phyloP scores from a whole-genome alignment of 2,329 filamentous ascomycete species.

The Colletotrichum aenigma region DNA sequence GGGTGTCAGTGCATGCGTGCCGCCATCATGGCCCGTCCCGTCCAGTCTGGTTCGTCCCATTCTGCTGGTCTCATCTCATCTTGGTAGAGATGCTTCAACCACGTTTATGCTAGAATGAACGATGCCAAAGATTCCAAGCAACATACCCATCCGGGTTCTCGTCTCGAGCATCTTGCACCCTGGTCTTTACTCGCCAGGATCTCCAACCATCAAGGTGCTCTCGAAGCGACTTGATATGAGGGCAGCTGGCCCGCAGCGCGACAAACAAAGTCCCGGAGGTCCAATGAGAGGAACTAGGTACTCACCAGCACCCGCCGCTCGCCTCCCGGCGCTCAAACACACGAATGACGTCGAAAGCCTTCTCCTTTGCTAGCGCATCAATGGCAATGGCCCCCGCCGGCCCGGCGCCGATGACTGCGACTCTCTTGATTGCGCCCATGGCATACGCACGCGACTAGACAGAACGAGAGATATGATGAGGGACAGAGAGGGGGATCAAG shows the following conservation, averaged over 20 bases:
- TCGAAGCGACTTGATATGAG: neutral
- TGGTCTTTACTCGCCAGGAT: neutral
- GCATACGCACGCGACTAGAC: neutral
- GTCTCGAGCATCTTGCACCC: neutral
- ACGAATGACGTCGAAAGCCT: slow-evolving; percentile 60
- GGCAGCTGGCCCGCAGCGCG: neutral
- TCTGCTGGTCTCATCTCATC: neutral
- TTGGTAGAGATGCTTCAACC: neutral
- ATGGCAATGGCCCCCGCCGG: slow-evolving; percentile 65
- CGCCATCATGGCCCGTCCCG: neutral
- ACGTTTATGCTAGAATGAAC: neutral
- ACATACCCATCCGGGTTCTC: neutral
- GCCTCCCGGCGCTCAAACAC: slow-evolving; percentile 67
- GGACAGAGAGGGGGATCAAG: neutral
- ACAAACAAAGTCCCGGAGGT: neutral
- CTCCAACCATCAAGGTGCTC: neutral
- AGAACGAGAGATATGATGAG: neutral
- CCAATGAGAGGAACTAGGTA: neutral
- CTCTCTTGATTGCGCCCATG: slow-evolving; percentile 32
- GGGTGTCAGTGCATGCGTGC: neutral
- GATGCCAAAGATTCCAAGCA: neutral
- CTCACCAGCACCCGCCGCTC: slow-evolving; percentile 66
- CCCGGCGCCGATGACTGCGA: slow-evolving; percentile 66
- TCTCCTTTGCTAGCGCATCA: slow-evolving; percentile 64
- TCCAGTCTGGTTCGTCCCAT: neutral